Base-by-base conservation (phyloP, 1,284 basidiomycete genomes). In the Rhodotorula sp. region DNA sequence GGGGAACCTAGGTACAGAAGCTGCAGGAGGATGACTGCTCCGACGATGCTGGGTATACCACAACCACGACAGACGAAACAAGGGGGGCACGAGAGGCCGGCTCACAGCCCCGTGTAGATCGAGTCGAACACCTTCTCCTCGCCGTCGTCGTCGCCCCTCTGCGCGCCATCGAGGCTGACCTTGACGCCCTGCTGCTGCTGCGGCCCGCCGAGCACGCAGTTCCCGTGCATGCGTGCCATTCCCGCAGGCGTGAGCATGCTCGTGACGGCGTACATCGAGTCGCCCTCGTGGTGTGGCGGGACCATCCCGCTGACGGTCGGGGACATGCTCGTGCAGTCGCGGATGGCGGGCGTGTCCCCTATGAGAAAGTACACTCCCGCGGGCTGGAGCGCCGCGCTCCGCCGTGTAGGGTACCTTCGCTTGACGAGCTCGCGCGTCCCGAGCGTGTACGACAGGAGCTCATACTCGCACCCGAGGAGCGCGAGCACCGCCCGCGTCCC, bases 401-500 rank as follows among this genome's bases (percentile, higher is more conserved):
- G 53, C 17, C 71, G 62, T 1, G 71, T 68, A 5, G 69, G 71
- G 44, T 53, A 65, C 1, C 71, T 54, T 6, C 74, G 68, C 55
- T 76, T 76, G 54, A 76, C 65, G 36, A 76, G 39, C 58, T 76
- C 66, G 17, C 68, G 66, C 54, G n/a, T 0, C 54, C 74, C 74
- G 21, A 76, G 64, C 17, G 69, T 36, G 46, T 64, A 73, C 3
- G 66, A 64, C 27, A 73, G 56, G 25, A 76, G 61, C 64, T 76
- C 74, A 53, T 56, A 73, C n/a, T 70, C 64, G 51, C 25, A 51
- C 3, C 74, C 74, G 15, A 76, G 39, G 22, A 76, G 64, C 9
- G 50, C 29, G n/a, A 66, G 57, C 39, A 73, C 69, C 1, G 71
- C 69, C 7, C 39, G 44, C 32, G 57, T 65, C 0, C 69, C 74